phyloP scores from a whole-genome alignment of 768 basidiomycete genomes.

The Daedaleopsis sinensis region DNA sequence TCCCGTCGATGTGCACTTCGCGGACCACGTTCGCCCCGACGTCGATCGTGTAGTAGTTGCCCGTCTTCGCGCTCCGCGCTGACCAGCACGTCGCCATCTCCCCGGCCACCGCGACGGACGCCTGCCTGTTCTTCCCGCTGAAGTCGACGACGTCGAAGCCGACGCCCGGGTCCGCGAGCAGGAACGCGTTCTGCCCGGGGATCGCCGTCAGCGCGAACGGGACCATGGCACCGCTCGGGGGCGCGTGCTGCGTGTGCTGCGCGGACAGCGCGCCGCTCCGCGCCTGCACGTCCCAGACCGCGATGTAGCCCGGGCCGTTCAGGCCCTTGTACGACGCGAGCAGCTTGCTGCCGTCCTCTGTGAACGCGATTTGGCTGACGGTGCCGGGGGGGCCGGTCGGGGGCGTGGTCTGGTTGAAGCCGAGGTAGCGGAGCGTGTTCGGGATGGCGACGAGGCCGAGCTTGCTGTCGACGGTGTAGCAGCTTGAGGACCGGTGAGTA shows the following conservation, averaged over 20 bases:
- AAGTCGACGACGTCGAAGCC: slow-evolving; percentile 35
- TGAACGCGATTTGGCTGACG: slow-evolving; percentile 49
- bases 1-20: slow-evolving; percentile 49
- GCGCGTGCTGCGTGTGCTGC: slow-evolving; percentile 40
- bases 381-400: slow-evolving; percentile 50
- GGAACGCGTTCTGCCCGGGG: slow-evolving; percentile 31
- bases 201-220: slow-evolving; percentile 48
- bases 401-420: slow-evolving; percentile 54
- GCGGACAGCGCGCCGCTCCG: slow-evolving; percentile 45
- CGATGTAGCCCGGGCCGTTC: slow-evolving; percentile 49
- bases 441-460: slow-evolving; percentile 43
- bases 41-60: slow-evolving; percentile 35
- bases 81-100: slow-evolving; percentile 36
- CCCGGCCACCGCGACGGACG: slow-evolving; percentile 24
- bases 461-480: slow-evolving; percentile 46
- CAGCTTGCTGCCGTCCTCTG: slow-evolving; percentile 45
- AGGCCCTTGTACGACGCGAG: slow-evolving; percentile 52
- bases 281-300: slow-evolving; percentile 47
- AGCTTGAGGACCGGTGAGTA: slow-evolving; percentile 30
- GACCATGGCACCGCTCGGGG: slow-evolving; percentile 43
- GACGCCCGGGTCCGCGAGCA: slow-evolving; percentile 31
- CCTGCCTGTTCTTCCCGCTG: slow-evolving; percentile 11
- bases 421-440: slow-evolving; percentile 46
- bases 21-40: slow-evolving; percentile 33
- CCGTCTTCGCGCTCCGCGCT: slow-evolving; percentile 29